These are phyloP conservation scores for Cercospora zeae-maydis DNA, from an alignment of 2,329 filamentous ascomycete species.

Conservation along the genomic window DNA sequence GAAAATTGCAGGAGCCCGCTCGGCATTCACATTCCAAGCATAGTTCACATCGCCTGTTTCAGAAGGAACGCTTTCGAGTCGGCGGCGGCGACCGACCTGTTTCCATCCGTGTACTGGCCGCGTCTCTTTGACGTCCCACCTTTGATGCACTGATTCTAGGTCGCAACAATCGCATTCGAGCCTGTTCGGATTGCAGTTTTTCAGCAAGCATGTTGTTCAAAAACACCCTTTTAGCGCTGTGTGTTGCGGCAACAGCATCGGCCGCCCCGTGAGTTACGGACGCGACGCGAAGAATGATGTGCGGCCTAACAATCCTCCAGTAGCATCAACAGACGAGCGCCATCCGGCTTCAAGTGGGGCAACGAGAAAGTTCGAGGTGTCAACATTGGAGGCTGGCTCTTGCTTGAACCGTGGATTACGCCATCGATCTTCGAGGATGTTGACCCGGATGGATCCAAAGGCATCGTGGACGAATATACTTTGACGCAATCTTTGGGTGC, in stretches of 20 bases:
- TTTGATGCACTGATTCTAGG: neutral
- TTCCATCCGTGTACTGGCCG: neutral
- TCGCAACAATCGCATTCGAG: neutral
- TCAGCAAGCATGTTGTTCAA: slow-evolving; percentile 28
- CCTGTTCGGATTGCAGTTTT: neutral
- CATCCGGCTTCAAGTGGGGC: slow-evolving; percentile 49
- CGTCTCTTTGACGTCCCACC: neutral
- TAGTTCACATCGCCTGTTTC: slow-evolving; percentile 13
- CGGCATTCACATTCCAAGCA: slow-evolving; percentile 20
- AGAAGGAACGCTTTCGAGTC: slow-evolving; percentile 15
- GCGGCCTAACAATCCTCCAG: slow-evolving; percentile 13
- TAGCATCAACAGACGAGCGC: slow-evolving; percentile 18
- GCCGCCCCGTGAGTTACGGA: slow-evolving; percentile 29
- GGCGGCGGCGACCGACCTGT: slow-evolving; percentile 6
- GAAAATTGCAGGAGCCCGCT: slow-evolving; percentile 16
- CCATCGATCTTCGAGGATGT: slow-evolving; percentile 52
- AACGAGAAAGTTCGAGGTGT: slow-evolving; percentile 49
- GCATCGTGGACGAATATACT: slow-evolving; percentile 51
- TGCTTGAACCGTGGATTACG: slow-evolving; percentile 52
- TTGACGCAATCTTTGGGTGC: slow-evolving; percentile 49
- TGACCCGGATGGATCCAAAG: slow-evolving; percentile 14
- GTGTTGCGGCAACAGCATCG: slow-evolving; percentile 24
- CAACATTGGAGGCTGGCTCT: slow-evolving; percentile 52
- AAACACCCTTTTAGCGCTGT: slow-evolving; percentile 27
- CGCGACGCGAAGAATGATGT: neutral